These are phyloP conservation scores for Paraglomus occultum DNA, from an alignment of 192 early-diverging fungal genomes.

Conservation along the genomic window DNA sequence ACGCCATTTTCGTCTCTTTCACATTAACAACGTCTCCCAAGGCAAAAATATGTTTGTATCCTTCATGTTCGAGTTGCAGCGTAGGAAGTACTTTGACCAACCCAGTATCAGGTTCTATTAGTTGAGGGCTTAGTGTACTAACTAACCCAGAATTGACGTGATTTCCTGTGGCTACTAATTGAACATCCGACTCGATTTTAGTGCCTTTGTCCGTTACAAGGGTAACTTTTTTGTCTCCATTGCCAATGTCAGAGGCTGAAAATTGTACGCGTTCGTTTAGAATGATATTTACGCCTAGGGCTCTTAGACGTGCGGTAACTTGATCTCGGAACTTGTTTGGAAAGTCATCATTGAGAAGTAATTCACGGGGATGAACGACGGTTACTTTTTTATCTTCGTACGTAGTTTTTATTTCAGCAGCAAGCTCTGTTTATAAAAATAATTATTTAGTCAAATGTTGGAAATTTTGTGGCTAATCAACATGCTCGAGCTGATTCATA, in stretches of 20 bases:
- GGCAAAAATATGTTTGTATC: conserved; percentile 41
- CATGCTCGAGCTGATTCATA: background rate
- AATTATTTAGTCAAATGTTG: background rate
- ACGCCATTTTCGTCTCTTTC: conserved; percentile 44
- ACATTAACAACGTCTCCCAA: conserved; percentile 47
- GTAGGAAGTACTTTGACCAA: conserved; percentile 40
- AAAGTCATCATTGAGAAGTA: conserved; percentile 38
- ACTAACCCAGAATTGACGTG: conserved; percentile 21
- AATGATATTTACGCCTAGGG: conserved; percentile 31
- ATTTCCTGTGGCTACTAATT: conserved; percentile 33
- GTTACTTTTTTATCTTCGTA: conserved; percentile 46
- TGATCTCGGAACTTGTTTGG: conserved; percentile 20
- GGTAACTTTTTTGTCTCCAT: background rate
- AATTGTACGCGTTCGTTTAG: conserved; percentile 23
- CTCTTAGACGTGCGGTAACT: conserved; percentile 3
- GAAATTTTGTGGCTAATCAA: no score
- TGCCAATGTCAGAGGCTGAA: background rate
- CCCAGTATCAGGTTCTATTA: background rate
- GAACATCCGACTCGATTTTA: conserved; percentile 34
- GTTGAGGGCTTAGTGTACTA: conserved; percentile 9
- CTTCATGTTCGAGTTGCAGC: conserved; percentile 39
- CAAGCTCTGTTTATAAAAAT: conserved; percentile 39
- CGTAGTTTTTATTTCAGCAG: conserved; percentile 49
- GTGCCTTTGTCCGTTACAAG: conserved; percentile 31
- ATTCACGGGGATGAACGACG: conserved; percentile 38